Conservation (phyloP, 2,329 filamentous ascomycete genomes). For the Paecilomyces sp. region DNA sequence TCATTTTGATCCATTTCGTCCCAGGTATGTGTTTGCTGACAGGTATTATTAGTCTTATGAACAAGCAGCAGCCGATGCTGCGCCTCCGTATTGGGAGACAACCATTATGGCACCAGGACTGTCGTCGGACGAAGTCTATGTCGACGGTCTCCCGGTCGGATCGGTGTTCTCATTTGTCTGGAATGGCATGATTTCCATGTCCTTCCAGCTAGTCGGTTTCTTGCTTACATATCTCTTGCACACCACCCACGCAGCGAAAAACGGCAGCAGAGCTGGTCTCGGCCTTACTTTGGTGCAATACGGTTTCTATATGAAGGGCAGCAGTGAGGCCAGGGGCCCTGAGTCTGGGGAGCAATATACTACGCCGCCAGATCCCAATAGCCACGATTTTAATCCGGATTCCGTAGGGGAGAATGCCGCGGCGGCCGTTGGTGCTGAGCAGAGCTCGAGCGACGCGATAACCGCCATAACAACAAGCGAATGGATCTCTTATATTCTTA, state of each 20-base stretch:
- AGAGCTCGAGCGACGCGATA: conserved; percentile 31
- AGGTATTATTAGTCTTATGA: conserved; percentile 69
- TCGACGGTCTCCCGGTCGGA: conserved; percentile 87
- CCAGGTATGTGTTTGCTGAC: conserved; percentile 26
- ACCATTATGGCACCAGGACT: conserved; percentile 91
- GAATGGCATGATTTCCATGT: conserved; percentile 92
- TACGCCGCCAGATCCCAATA: conserved; percentile 77
- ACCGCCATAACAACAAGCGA: conserved; percentile 65
- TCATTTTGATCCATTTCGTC: not conserved
- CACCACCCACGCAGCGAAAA: conserved; percentile 96
- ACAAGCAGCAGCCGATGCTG: conserved; percentile 92
- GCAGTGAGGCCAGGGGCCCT: conserved; percentile 34
- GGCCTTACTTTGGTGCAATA: conserved; percentile 95
- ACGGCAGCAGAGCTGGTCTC: conserved; percentile 87
- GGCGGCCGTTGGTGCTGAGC: conserved; percentile 19
- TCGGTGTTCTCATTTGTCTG: conserved; percentile 74
- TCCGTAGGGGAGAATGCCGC: conserved; percentile 47
- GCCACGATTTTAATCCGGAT: conserved; percentile 76
- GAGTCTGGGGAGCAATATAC: conserved; percentile 41
- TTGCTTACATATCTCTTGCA: conserved; percentile 95
- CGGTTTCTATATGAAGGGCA: conserved; percentile 86
- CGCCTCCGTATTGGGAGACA: conserved; percentile 98
- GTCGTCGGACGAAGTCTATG: conserved; percentile 89
- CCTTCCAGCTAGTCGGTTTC: conserved; percentile 95
- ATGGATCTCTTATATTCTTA: conserved; percentile 85